These are phyloP conservation scores for Gelatoporia subvermispora DNA, from an alignment of 768 basidiomycete species.

Conservation along the genomic window DNA sequence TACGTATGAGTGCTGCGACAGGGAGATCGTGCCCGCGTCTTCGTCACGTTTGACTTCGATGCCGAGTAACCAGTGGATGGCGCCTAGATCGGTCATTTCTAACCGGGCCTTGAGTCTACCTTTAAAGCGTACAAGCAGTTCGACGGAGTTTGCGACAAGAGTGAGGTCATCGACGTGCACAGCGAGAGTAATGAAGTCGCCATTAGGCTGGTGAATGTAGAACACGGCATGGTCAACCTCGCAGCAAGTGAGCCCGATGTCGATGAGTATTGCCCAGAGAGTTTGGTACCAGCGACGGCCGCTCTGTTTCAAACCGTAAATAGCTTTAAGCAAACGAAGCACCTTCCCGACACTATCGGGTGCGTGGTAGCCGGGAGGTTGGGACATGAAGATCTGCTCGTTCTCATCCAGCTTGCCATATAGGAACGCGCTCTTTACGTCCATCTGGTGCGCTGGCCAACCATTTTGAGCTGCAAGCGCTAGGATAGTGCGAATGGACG, in stretches of 20 bases:
- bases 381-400: conserved; percentile 8
- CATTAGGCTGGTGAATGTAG: neutral
- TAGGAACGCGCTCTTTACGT: conserved; percentile 30
- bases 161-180: conserved; percentile 13
- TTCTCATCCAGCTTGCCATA: too few relatives aligned
- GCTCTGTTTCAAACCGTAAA: conserved; percentile 23
- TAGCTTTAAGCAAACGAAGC: too few relatives aligned
- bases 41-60: conserved; percentile 12
- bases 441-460: conserved; percentile 27
- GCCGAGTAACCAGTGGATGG: conserved; percentile 16
- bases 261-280: conserved; percentile 1
- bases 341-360: conserved; percentile 6
- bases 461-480: conserved; percentile 19
- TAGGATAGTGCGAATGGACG: too few relatives aligned
- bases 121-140: neutral
- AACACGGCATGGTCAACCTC: conserved; percentile 10
- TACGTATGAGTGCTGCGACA: conserved; percentile 11
- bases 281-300: conserved; percentile 17
- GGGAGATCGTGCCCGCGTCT: conserved; percentile 1
- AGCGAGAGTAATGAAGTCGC: conserved; percentile 8
- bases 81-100: conserved; percentile 15
- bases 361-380: conserved; percentile 8
- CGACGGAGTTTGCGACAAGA: neutral
- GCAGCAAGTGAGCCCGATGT: conserved; percentile 4
- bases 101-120: conserved; percentile 1